Evolutionary conservation across 1,284 basidiomycete genomes (phyloP), one percentile per base, ranked within the genome.

Genomic region (Termitomyces sp.): DNA sequence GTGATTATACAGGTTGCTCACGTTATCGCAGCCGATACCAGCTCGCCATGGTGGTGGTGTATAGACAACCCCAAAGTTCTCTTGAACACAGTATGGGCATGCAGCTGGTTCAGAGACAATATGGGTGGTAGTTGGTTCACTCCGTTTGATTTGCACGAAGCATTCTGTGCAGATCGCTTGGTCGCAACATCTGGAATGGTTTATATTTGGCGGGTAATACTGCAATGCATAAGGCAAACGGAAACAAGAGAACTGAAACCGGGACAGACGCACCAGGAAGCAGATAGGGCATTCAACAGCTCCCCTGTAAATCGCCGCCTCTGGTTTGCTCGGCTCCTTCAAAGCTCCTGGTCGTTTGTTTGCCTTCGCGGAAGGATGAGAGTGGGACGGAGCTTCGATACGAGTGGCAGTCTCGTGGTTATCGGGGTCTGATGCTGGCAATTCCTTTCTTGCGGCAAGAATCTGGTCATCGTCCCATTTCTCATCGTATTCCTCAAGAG

Each of bases 271-370:
- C 62, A 97, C 95, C 68, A 99, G 77, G 74, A 99, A 98, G 72
- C 96, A 99, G 62, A 99, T 98, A n/a, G 96, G 96, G 74, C 96
- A 99, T 69, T 99, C 97, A 37, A 88, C 76, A n/a, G 93, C 91
- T 40, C 84, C 84, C 58, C 83, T 76, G 72, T 97, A 97, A 43
- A 93, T 77, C 56, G 83, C 80, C 42, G 84, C 87, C 66, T 94
- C 92, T 43, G 81, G 78, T 62, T 72, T 79, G 51, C 78, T 75
- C 63, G 78, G 76, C 48, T 91, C 88, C 68, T 86, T 83, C 57
- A 72, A 56, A 39, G 66, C 58, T 60, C 71, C 72, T 24, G 78
- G 74, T 10, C 80, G 77, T 65, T 79, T 84, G 53, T 68, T 67
- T 34, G 75, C 71, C 60, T 68, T 78, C 43, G 70, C 57, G 43